Evolutionary conservation across 2,329 filamentous ascomycete species (phyloP).

Genomic region (Aspergillus calidoustus): DNA sequence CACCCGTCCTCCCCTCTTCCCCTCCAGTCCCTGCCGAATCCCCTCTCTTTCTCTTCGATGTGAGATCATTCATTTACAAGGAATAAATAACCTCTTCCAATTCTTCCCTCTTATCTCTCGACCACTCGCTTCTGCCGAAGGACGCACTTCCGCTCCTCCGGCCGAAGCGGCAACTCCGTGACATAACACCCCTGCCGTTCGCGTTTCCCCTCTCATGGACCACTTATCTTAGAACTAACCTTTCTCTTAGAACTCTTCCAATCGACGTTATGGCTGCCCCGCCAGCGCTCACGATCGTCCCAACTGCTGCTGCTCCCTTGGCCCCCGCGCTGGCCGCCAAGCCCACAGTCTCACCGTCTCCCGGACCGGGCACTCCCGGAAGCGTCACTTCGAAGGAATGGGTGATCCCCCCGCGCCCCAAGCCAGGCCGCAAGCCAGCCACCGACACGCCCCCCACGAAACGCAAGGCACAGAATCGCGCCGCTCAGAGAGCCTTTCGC

Average conservation of each 20-base stretch:
- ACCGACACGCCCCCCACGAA: conserved; percentile 92
- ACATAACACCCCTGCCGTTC: conserved; percentile 27
- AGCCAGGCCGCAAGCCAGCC: conserved; percentile 90
- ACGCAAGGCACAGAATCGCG: conserved; percentile 91
- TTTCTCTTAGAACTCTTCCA: conserved; percentile 26
- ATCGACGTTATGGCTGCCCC: conserved; percentile 37
- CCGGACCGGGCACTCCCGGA: conserved; percentile 44
- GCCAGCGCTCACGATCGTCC: conserved; percentile 40
- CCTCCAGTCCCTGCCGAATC: conserved; percentile 1
- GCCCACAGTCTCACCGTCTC: conserved; percentile 44
- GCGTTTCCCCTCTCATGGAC: conserved; percentile 23
- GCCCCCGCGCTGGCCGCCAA: conserved; percentile 45
- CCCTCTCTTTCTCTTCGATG: conserved; percentile 1
- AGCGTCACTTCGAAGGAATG: conserved; percentile 81
- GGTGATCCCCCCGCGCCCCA: conserved; percentile 81
- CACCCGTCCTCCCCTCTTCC: conserved; percentile 3
- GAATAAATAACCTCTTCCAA: background rate
- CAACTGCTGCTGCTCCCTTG: conserved; percentile 44
- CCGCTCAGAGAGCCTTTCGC: conserved; percentile 87
- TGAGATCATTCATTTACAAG: background rate
- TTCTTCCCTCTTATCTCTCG: conserved; percentile 10
- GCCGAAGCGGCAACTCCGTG: conserved; percentile 32
- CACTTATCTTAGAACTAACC: conserved; percentile 31
- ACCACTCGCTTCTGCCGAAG: conserved; percentile 29
- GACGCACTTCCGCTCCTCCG: conserved; percentile 43